phyloP scores from a whole-genome alignment of 495 filamentous ascomycete species.

The Chaetomidium leptoderma region DNA sequence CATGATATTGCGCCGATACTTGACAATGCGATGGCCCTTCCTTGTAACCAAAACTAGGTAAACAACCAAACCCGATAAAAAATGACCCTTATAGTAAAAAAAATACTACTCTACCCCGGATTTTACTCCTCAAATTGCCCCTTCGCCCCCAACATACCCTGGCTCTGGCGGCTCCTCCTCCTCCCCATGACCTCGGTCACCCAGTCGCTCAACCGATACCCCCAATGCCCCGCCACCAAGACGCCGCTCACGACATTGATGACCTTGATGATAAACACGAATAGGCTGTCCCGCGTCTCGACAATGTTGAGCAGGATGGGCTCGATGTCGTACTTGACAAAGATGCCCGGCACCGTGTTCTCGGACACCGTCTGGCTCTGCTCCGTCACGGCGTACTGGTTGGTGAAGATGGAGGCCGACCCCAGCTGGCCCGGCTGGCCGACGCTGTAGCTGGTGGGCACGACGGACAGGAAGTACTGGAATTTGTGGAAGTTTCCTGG shows the following conservation, averaged over 20 bases:
- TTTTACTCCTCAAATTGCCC: conserved; percentile 7
- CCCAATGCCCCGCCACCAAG: conserved; percentile 59
- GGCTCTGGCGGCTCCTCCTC: conserved; percentile 49
- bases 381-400: conserved; percentile 96
- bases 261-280: conserved; percentile 70
- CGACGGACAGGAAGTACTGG: conserved; percentile 97
- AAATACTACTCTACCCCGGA: not conserved
- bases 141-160: conserved; percentile 51
- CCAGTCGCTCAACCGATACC: conserved; percentile 53
- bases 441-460: conserved; percentile 89
- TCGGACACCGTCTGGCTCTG: conserved; percentile 67
- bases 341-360: conserved; percentile 78
- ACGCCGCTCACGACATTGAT: conserved; percentile 59
- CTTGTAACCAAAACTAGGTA: not conserved
- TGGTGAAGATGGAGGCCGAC: conserved; percentile 68
- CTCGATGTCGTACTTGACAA: conserved; percentile 99
- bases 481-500: conserved; percentile 81
- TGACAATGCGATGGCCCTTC: not conserved
- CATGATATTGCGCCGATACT: conserved; percentile 1
- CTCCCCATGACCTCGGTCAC: conserved; percentile 46
- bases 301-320: conserved; percentile 82
- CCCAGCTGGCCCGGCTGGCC: conserved; percentile 31
- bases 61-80: too few species aligned
- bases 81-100: not conserved
- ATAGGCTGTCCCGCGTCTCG: conserved; percentile 70